A percentile compares a stretch with the other conserved stretches of the same genome.
Conservation (phyloP, 305 asterid genomes). For the Ilex paraguariensis region DNA sequence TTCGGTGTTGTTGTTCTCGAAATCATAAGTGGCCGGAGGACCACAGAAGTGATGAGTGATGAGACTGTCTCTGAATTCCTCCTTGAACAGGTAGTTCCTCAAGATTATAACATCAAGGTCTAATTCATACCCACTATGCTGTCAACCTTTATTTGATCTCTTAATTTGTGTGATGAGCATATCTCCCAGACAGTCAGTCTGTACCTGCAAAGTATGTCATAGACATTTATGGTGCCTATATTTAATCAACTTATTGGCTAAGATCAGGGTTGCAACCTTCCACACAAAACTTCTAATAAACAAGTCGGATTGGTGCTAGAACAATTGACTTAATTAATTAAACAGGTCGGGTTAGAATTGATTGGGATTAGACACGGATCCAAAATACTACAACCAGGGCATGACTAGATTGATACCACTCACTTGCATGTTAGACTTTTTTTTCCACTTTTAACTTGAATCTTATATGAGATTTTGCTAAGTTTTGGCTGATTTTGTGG, state of each 20-base stretch:
- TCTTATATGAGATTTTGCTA: not conserved
- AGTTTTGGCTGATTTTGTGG: not conserved
- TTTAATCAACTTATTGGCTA: no score
- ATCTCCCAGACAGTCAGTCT: no score
- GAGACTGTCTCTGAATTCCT: constrained; percentile 58
- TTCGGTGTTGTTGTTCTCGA: constrained; percentile 75
- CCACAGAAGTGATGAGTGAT: constrained; percentile 38
- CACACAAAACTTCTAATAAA: no score
- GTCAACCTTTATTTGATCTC: not conserved
- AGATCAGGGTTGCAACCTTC: no score
- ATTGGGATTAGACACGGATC: no score
- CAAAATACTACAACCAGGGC: no score
- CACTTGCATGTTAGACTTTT: no score
- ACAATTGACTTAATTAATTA: no score
- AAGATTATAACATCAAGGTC: not conserved
- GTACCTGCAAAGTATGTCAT: not conserved
- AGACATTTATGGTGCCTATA: not conserved
- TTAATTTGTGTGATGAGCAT: not conserved
- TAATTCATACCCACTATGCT: not conserved
- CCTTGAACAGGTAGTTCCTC: constrained; percentile 56
- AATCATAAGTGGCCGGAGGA: constrained; percentile 63
- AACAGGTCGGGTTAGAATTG: no score
- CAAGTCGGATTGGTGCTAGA: no score
- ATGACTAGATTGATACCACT: no score
- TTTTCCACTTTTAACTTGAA: no score